A percentile compares a stretch with the other conserved stretches of the same genome.
Conservation (phyloP, 495 filamentous ascomycete genomes). For the Aspergillus cristatus region DNA sequence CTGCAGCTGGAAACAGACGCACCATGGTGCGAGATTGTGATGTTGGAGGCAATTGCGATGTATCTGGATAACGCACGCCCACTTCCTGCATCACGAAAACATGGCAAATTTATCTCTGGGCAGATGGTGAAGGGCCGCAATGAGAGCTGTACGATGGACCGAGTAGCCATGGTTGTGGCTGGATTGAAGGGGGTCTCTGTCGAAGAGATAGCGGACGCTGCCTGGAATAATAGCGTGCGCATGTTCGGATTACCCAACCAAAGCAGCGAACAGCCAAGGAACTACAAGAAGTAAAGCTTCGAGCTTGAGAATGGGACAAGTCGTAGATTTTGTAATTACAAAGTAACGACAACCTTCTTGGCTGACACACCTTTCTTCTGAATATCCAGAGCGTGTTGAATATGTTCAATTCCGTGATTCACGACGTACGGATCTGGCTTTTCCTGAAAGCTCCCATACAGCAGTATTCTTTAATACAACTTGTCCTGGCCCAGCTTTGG, state of each 20-base stretch:
- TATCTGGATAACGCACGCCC: slow-evolving; percentile 12
- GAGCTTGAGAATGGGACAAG: too few species aligned
- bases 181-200: slow-evolving; percentile 18
- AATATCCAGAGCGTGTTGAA: too few species aligned
- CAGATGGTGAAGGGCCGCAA: slow-evolving; percentile 26
- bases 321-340: too few species aligned
- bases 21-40: slow-evolving; percentile 23
- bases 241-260: slow-evolving; percentile 29
- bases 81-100: slow-evolving; percentile 16
- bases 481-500: too few species aligned
- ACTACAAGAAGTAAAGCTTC: too few species aligned
- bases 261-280: too few species aligned
- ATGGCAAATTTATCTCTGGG: slow-evolving; percentile 17
- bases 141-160: slow-evolving; percentile 23
- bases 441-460: too few species aligned
- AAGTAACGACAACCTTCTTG: too few species aligned
- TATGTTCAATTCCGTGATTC: too few species aligned
- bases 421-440: too few species aligned
- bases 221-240: slow-evolving; percentile 22
- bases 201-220: slow-evolving; percentile 16
- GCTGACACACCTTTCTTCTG: too few species aligned
- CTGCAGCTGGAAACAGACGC: slow-evolving; percentile 28
- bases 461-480: too few species aligned
- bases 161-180: slow-evolving; percentile 20
- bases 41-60: slow-evolving; percentile 11